These are phyloP conservation scores for Nepenthes gracilis DNA, from an alignment of 148 eudicot genomes.

Conservation along the genomic window DNA sequence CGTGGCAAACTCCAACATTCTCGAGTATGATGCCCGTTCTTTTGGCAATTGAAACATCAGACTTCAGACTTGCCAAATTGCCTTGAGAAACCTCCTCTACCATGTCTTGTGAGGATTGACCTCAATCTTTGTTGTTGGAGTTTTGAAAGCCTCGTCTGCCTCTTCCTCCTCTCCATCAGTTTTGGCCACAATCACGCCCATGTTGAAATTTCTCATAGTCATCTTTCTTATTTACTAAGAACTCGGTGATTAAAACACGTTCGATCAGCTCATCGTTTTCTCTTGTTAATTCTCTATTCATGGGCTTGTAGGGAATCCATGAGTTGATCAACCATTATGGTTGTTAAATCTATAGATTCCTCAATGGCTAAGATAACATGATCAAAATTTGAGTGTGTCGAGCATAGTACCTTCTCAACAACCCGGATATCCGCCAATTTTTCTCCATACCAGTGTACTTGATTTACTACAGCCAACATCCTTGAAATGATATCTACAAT, in stretches of 20 bases:
- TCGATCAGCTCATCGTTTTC: neutral
- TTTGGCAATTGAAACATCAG: too few relatives aligned
- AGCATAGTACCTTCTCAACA: neutral
- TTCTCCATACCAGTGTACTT: neutral
- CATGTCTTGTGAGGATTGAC: too few relatives aligned
- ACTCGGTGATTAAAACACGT: neutral
- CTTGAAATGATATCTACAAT: neutral
- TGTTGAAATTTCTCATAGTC: neutral
- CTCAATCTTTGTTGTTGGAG: too few relatives aligned
- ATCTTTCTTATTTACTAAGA: neutral
- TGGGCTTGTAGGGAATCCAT: neutral
- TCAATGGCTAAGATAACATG: neutral
- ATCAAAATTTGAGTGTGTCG: neutral
- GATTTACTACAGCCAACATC: neutral
- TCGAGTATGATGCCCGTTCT: too few relatives aligned
- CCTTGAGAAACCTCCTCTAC: too few relatives aligned
- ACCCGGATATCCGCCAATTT: neutral
- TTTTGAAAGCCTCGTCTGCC: neutral
- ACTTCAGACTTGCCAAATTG: too few relatives aligned
- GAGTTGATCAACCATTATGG: neutral
- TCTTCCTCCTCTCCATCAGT: neutral
- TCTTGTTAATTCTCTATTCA: neutral
- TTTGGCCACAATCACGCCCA: neutral
- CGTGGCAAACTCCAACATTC: too few relatives aligned
- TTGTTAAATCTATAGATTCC: neutral